phyloP scores from a whole-genome alignment of 495 filamentous ascomycete genomes.

The Podospora tetraspora region DNA sequence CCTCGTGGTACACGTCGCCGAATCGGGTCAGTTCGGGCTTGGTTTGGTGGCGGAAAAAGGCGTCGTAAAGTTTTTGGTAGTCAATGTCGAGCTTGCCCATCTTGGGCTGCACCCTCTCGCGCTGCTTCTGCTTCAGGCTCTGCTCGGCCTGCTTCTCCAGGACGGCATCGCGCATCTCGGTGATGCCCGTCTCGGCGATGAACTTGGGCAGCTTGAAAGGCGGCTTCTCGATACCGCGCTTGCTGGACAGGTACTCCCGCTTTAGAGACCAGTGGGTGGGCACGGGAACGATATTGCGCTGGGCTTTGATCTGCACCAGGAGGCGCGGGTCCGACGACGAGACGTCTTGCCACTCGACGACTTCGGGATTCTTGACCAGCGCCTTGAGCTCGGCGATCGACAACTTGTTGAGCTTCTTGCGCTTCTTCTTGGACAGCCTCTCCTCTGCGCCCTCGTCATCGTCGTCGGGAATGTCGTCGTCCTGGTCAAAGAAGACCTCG shows the following conservation, averaged over 20 bases:
- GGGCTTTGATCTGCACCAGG: constrained; percentile 87
- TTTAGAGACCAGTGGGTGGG: constrained; percentile 92
- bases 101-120: constrained; percentile 90
- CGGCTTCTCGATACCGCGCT: constrained; percentile 91
- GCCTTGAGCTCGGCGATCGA: constrained; percentile 94
- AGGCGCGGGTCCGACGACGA: constrained; percentile 87
- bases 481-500: constrained; percentile 78
- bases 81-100: constrained; percentile 98
- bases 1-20: constrained; percentile 97
- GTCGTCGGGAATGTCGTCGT: constrained; percentile 82
- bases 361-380: constrained; percentile 82
- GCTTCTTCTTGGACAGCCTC: constrained; percentile 86
- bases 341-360: constrained; percentile 95
- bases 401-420: constrained; percentile 83
- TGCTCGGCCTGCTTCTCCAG: constrained; percentile 92
- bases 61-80: constrained; percentile 95
- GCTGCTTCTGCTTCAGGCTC: constrained; percentile 87
- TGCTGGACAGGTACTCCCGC: constrained; percentile 92
- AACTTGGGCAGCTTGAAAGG: constrained; percentile 92
- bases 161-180: constrained; percentile 95
- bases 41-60: constrained; percentile 94
- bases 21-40: constrained; percentile 92
- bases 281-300: constrained; percentile 93
- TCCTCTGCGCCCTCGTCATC: constrained; percentile 65
- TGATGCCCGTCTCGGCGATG: constrained; percentile 94